A percentile compares a stretch with the other conserved stretches of the same genome.
Conservation (phyloP, 1,139 yeast genomes). For the Magnusiomyces paraingens region DNA sequence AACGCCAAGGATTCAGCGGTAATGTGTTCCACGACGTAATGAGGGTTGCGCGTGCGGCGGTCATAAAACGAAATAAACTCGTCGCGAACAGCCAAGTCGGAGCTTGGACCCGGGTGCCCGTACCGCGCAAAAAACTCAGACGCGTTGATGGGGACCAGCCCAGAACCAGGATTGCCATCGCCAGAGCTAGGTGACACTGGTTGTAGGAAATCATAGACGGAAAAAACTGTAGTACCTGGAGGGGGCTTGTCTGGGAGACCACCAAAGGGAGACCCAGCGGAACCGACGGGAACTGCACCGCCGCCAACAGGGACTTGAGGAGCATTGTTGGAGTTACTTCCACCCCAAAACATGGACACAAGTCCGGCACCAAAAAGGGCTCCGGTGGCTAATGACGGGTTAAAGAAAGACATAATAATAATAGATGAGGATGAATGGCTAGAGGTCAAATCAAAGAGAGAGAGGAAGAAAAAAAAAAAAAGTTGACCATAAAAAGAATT, state of each 20-base stretch:
- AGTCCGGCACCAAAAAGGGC: slow-evolving; percentile 2
- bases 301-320: neutral
- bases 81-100: slow-evolving; percentile 64
- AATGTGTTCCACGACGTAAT: slow-evolving; percentile 88
- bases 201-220: neutral
- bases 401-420: too few species aligned
- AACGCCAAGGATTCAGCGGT: slow-evolving; percentile 61
- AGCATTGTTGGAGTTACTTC: neutral
- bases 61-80: slow-evolving; percentile 86
- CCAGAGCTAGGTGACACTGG: slow-evolving; percentile 2
- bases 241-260: too few species aligned
- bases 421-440: too few species aligned
- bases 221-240: neutral
- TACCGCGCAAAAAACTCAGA: slow-evolving; percentile 53
- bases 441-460: too few species aligned
- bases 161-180: slow-evolving; percentile 5
- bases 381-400: neutral
- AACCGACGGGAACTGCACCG: neutral
- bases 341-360: slow-evolving; percentile 4
- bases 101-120: slow-evolving; percentile 93
- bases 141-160: slow-evolving; percentile 13
- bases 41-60: slow-evolving; percentile 78
- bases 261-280: neutral
- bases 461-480: too few species aligned
- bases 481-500: too few species aligned